Percentiles rank a stretch among this genome's conserved stretches.
phyloP scores from a whole-genome alignment of 2,329 filamentous ascomycete species.

The Botrytis aclada region DNA sequence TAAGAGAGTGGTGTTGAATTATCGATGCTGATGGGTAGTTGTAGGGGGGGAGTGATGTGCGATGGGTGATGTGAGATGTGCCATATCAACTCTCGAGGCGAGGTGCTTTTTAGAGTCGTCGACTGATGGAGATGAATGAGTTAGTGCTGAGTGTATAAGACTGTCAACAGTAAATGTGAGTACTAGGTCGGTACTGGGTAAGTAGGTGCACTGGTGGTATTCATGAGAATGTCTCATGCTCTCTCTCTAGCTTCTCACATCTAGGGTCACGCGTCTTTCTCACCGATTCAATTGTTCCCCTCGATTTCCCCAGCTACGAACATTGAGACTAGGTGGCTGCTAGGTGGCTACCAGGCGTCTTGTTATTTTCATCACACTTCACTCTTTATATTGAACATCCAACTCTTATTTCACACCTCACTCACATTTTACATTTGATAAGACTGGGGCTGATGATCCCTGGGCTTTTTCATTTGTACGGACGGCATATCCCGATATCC shows the following conservation, averaged over 20 bases:
- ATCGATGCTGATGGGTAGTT: neutral
- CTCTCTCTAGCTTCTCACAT: neutral
- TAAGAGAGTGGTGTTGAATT: neutral
- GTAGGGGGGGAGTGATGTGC: too few species aligned
- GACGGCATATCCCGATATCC: neutral
- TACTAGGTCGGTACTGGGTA: too few species aligned
- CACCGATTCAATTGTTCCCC: neutral
- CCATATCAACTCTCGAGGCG: too few species aligned
- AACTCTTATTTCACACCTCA: too few species aligned
- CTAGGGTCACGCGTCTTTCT: neutral
- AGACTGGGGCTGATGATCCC: neutral
- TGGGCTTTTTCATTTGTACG: neutral
- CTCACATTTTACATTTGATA: neutral
- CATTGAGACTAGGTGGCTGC: too few species aligned
- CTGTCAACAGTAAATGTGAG: neutral
- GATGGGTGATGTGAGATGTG: too few species aligned
- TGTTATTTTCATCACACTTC: neutral
- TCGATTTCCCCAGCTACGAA: neutral
- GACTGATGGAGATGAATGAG: neutral
- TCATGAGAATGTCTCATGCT: neutral
- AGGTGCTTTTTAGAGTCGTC: neutral
- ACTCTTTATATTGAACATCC: too few species aligned
- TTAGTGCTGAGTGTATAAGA: neutral
- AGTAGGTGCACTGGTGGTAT: too few species aligned
- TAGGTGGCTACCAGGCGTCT: neutral